Evolutionary conservation across 2,329 filamentous ascomycete genomes (phyloP), one percentile per base, ranked within the genome.

Genomic region (Rutstroemia sp.): DNA sequence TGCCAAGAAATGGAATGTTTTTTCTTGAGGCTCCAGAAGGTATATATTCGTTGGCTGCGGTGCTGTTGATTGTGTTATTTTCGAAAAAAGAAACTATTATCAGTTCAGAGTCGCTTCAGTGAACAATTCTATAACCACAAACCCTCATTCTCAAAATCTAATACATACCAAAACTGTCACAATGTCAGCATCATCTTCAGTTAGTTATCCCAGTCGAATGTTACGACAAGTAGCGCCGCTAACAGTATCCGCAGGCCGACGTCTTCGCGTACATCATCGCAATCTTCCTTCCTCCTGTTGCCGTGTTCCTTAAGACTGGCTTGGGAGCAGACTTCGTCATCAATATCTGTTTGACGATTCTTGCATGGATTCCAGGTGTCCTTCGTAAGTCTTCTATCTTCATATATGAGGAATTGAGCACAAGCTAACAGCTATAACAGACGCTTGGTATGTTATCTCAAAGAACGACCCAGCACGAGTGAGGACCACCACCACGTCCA

Each of bases 281-380:
- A 16, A 65, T 68, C 51, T 61, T 68, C 54, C 34, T 68, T 1
- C 65, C 65, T 19, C 58, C 57, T 52, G 17, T 68, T 4, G 49
- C 66, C 6, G 73, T 74, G 19, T 70, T 73, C 54, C 57, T 75
- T 17, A 69, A 70, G 54, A 65, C 67, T 3, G 73, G 71, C 34
- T 74, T 72, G 54, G 65, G 65, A 25, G 67, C 65, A 6, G 72
- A 75, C 48, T 63, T 75, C 23, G 55, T 73, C 19, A 74, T 75
- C 60, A 75, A 74, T 58, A 70, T 75, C 42, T 60, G 60, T 12
- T 61, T 75, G 9, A 65, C 60, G 10, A 63, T 71, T 16, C 59
- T 75, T 5, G 73, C 71, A 9, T 68, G 66, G 66, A 65, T 68
- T 50, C 66, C 66, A 10, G 65, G 66, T 53, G 62, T 68, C 17